A percentile compares a stretch with the other conserved stretches of the same genome.
phyloP scores from a whole-genome alignment of 306 rosid species.

The Datisca glomerata region DNA sequence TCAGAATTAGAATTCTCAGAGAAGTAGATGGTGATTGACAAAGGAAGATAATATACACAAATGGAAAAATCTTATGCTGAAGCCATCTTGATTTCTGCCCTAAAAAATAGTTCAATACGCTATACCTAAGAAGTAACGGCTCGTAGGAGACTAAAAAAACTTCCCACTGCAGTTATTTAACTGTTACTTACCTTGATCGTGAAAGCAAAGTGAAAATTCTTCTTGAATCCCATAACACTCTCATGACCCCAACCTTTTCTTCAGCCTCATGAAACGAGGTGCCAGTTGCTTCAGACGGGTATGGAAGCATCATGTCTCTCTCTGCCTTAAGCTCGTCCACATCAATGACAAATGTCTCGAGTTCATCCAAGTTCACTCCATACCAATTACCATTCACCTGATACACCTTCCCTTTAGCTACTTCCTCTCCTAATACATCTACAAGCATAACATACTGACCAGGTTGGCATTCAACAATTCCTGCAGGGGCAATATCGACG shows the following conservation, averaged over 20 bases:
- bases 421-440: conserved; percentile 34
- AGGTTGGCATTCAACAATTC: conserved; percentile 33
- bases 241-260: conserved; percentile 49
- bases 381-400: conserved; percentile 57
- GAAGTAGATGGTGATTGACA: too few species aligned
- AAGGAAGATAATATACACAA: neutral
- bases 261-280: conserved; percentile 63
- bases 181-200: conserved; percentile 11
- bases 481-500: conserved; percentile 20
- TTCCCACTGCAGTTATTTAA: conserved; percentile 5
- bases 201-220: conserved; percentile 25
- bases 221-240: conserved; percentile 70
- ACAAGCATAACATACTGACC: conserved; percentile 45
- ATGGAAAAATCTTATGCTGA: neutral
- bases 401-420: conserved; percentile 52
- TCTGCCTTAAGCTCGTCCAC: conserved; percentile 49
- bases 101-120: neutral
- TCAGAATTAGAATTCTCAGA: too few species aligned
- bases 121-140: neutral
- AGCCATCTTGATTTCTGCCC: neutral
- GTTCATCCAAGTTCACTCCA: conserved; percentile 53
- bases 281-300: conserved; percentile 53
- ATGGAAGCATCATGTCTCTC: conserved; percentile 39
- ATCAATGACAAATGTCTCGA: conserved; percentile 46
- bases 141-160: conserved; percentile 4